A percentile compares a stretch with the other conserved stretches of the same genome.
Evolutionary conservation across 1,284 basidiomycete genomes (phyloP).

Genomic region (Malassezia caprae): DNA sequence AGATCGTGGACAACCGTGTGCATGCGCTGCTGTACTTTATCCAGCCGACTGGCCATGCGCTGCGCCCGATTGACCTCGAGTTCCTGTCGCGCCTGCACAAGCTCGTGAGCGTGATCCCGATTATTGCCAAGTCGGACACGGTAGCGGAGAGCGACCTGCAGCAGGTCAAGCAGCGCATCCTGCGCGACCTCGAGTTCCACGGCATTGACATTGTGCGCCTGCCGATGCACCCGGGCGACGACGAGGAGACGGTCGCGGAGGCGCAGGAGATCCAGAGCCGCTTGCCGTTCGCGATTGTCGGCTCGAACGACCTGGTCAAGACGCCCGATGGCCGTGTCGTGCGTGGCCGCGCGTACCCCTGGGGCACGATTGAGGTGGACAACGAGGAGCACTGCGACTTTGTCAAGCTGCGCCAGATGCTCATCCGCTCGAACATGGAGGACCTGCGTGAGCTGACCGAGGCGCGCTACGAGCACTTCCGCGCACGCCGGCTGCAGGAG

Average conservation of each 20-base stretch:
- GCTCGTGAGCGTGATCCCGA: slow-evolving; percentile 46
- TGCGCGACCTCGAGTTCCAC: slow-evolving; percentile 45
- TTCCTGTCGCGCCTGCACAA: slow-evolving; percentile 45
- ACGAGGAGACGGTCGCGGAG: slow-evolving; percentile 45
- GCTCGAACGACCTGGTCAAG: slow-evolving; percentile 43
- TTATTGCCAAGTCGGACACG: slow-evolving; percentile 47
- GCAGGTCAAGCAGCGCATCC: slow-evolving; percentile 42
- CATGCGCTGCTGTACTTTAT: slow-evolving; percentile 48
- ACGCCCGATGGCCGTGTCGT: slow-evolving; percentile 43
- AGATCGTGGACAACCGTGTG: slow-evolving; percentile 46
- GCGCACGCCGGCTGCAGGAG: slow-evolving; percentile 36
- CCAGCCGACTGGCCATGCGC: slow-evolving; percentile 44
- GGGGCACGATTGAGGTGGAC: slow-evolving; percentile 47
- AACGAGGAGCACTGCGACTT: slow-evolving; percentile 48
- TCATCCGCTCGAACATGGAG: slow-evolving; percentile 48
- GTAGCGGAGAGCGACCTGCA: slow-evolving; percentile 41
- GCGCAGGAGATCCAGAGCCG: slow-evolving; percentile 44
- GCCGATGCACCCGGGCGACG: slow-evolving; percentile 40
- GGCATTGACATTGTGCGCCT: slow-evolving; percentile 45
- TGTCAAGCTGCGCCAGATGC: slow-evolving; percentile 48
- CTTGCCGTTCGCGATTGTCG: slow-evolving; percentile 46
- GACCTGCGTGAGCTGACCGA: slow-evolving; percentile 47
- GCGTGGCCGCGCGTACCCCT: slow-evolving; percentile 45
- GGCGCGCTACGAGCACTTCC: slow-evolving; percentile 43
- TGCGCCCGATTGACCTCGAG: slow-evolving; percentile 46